Evolutionary conservation across 805 yeast genomes (phyloP).

Genomic region (Sugiyamaella valdiviana): DNA sequence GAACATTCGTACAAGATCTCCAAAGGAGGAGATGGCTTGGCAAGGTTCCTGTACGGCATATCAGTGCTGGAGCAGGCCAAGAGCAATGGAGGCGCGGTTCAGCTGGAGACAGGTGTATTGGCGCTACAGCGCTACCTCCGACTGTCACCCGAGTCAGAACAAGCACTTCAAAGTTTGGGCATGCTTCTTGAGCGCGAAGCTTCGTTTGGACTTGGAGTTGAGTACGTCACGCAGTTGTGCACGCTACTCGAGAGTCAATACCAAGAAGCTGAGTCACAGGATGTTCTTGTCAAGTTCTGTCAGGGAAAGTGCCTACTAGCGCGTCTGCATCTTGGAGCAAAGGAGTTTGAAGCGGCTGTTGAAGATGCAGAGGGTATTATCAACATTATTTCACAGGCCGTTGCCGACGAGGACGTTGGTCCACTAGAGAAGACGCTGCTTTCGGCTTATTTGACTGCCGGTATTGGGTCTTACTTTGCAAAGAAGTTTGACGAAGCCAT

Average conservation of each 20-base stretch:
- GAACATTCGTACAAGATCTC: constrained; percentile 77
- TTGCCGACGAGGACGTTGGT: neutral
- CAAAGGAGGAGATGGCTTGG: constrained; percentile 61
- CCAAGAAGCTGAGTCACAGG: constrained; percentile 48
- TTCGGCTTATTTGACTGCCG: constrained; percentile 66
- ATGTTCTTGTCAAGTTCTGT: constrained; percentile 45
- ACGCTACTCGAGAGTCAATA: constrained; percentile 47
- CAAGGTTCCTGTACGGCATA: constrained; percentile 68
- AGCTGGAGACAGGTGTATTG: constrained; percentile 25
- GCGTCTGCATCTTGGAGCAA: constrained; percentile 58
- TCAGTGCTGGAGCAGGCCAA: constrained; percentile 44
- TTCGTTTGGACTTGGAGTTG: constrained; percentile 49
- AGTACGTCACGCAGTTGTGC: constrained; percentile 43
- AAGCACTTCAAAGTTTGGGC: constrained; percentile 27
- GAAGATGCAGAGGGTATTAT: constrained; percentile 51
- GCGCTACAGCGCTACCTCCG: constrained; percentile 50
- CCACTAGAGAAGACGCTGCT: constrained; percentile 10
- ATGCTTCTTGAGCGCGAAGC: constrained; percentile 59
- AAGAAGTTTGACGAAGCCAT: constrained; percentile 60
- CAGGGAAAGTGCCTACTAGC: constrained; percentile 64
- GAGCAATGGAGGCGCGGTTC: neutral
- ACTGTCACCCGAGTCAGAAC: constrained; percentile 33
- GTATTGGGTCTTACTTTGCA: constrained; percentile 60
- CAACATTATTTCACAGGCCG: neutral
- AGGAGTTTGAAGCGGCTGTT: constrained; percentile 51